Base-by-base conservation (phyloP, 2,329 filamentous ascomycete species). In the Venturia aucupariae region DNA sequence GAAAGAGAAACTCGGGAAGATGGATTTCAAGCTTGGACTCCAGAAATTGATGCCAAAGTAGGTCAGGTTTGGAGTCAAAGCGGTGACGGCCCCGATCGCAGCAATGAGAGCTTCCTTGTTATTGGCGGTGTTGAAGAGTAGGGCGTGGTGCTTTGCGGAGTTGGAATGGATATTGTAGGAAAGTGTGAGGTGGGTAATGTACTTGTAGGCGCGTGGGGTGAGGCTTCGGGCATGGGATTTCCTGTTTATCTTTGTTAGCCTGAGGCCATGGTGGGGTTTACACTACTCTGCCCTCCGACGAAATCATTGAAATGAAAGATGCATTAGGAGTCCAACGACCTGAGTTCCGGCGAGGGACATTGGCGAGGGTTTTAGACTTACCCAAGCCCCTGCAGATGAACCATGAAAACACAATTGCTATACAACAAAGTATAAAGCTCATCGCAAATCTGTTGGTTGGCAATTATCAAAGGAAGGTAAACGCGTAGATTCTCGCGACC, bases 381-480 rank as follows among this genome's bases (percentile, higher is more conserved):
- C 55, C 32, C 38, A 19, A 19, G 7, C 4, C 55, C 55, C 27
- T 44, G 59, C 15, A 60, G 35, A 22, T 60, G 24, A 27, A 60
- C 59, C 22, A 27, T 41, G 41, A 60, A 42, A 30, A 60, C 35
- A 11, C 32, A 60, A 27, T 32, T 32, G 27, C 59, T 44, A 17
- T 60, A 60, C 22, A 60, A 32, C n/a, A 60, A 44, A 38, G n/a
- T 30, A 24, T 60, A 60, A 38, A 41, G 41, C 38, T 60, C 59
- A 22, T 60, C 41, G 41, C 59, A 41, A 27, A 60, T 60, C 3
- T 38, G 19, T 24, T 27, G 15, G 17, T 60, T 60, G 59, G 32
- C 41, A 17, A 41, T n/a, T 22, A 60, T 27, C 22, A 60, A 6
- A 17, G 59, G 24, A 8, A 44, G 38, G 15, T 24, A n/a, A 13